phyloP scores from a whole-genome alignment of 495 filamentous ascomycete genomes.

The Lasiosphaeris hirsuta region DNA sequence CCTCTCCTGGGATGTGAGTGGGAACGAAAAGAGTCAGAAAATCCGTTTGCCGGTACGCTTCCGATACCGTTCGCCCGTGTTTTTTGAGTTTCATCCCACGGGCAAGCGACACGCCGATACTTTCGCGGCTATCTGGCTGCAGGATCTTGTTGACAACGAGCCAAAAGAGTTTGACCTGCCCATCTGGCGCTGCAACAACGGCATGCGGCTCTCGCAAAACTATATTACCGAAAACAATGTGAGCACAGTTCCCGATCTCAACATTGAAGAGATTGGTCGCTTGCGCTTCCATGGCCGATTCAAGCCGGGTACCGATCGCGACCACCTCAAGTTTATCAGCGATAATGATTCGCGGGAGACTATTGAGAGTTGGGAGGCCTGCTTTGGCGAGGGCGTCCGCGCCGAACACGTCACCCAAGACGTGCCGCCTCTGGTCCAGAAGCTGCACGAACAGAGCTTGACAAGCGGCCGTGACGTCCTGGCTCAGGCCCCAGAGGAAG shows the following conservation, averaged over 20 bases:
- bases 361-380: constrained; percentile 91
- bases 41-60: constrained; percentile 83
- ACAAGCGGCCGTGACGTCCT: constrained; percentile 76
- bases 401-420: constrained; percentile 61
- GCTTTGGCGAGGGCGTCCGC: constrained; percentile 78
- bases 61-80: constrained; percentile 81
- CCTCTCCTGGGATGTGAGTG: constrained; percentile 65
- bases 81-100: constrained; percentile 76
- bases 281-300: constrained; percentile 75
- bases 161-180: constrained; percentile 74
- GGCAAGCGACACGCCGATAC: constrained; percentile 65
- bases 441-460: constrained; percentile 76
- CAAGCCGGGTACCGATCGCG: constrained; percentile 84
- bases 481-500: constrained; percentile 60
- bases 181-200: constrained; percentile 76
- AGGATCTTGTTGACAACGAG: constrained; percentile 76
- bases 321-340: constrained; percentile 76
- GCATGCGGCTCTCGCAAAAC: constrained; percentile 77
- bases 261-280: constrained; percentile 69
- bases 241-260: constrained; percentile 62
- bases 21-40: constrained; percentile 45
- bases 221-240: constrained; percentile 76
- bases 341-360: constrained; percentile 91
- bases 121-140: constrained; percentile 82
- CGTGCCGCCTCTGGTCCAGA: constrained; percentile 60